phyloP scores from a whole-genome alignment of 176 grass and related monocot genomes.

The Cenchrus americanus region DNA sequence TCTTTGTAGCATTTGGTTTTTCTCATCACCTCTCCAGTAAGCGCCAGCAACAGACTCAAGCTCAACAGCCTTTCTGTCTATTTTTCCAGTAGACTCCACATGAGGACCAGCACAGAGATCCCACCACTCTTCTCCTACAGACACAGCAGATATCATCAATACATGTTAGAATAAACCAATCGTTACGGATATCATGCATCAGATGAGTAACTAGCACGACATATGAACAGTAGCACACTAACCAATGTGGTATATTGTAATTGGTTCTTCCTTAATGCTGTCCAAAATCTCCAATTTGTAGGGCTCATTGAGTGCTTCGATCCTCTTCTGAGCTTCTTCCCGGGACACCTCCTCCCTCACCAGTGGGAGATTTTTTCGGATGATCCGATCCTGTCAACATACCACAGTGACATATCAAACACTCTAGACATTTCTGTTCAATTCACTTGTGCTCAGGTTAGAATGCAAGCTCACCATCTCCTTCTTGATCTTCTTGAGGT shows the following conservation, averaged over 20 bases:
- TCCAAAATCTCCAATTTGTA: constrained; percentile 96
- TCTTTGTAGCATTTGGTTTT: constrained; percentile 93
- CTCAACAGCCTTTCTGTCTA: constrained; percentile 79
- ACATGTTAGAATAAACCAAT: not conserved
- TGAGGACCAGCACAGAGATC: constrained; percentile 98
- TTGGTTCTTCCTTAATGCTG: constrained; percentile 87
- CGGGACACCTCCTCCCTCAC: constrained; percentile 83
- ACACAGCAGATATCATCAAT: not conserved
- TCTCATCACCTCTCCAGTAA: constrained; percentile 97
- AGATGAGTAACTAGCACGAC: not conserved
- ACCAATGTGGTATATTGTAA: constrained; percentile 98
- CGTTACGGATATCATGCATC: not conserved
- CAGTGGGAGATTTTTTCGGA: constrained; percentile 75
- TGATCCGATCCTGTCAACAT: constrained; percentile 83
- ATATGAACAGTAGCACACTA: not conserved
- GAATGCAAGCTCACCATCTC: constrained; percentile 75
- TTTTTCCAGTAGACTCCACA: constrained; percentile 89
- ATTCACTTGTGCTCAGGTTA: not conserved
- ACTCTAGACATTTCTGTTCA: not conserved
- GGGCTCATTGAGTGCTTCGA: constrained; percentile 75
- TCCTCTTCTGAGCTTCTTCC: constrained; percentile 93
- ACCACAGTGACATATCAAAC: constrained; percentile 56
- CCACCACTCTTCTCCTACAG: constrained; percentile 97
- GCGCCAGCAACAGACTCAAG: constrained; percentile 97
- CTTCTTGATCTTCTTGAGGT: constrained; percentile 97